Evolutionary conservation across 1,284 basidiomycete species (phyloP).

Genomic region (Ustilago lituana): DNA sequence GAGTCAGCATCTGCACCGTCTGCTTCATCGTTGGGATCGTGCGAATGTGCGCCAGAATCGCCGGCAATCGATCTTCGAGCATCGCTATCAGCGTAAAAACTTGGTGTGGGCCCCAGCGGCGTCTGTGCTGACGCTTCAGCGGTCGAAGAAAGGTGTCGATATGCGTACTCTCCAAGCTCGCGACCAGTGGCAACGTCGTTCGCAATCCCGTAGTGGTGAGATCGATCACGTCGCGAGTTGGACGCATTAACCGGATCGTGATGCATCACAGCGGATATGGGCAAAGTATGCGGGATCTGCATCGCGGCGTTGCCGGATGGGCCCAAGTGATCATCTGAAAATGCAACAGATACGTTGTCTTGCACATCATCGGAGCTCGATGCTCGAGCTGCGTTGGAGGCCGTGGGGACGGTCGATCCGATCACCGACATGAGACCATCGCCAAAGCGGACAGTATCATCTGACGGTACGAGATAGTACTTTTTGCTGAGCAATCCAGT

Average conservation of each 20-base stretch:
- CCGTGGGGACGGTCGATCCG: conserved; percentile 12
- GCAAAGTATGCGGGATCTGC: conserved; percentile 39
- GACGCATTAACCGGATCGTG: conserved; percentile 10
- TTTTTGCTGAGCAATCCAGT: conserved; percentile 47
- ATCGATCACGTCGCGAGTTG: conserved; percentile 19
- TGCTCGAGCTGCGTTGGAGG: conserved; percentile 5
- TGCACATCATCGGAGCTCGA: conserved; percentile 12
- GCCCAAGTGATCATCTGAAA: conserved; percentile 26
- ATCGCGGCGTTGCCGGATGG: conserved; percentile 36
- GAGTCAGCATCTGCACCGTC: conserved; percentile 29
- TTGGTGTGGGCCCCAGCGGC: conserved; percentile 1
- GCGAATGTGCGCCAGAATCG: conserved; percentile 13
- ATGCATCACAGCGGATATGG: conserved; percentile 23
- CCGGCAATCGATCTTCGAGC: conserved; percentile 7
- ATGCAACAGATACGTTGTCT: background rate
- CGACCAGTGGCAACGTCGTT: conserved; percentile 51
- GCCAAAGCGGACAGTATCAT: conserved; percentile 82
- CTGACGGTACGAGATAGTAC: conserved; percentile 78
- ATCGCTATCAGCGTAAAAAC: conserved; percentile 18
- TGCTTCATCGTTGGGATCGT: conserved; percentile 27
- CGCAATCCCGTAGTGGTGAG: conserved; percentile 52
- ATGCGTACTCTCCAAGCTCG: conserved; percentile 49
- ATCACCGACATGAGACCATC: conserved; percentile 72
- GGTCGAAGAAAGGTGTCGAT: conserved; percentile 4
- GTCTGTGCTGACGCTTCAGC: background rate